phyloP scores from a whole-genome alignment of 192 early-diverging fungal species.

The Rhizoclosmatium sp. region DNA sequence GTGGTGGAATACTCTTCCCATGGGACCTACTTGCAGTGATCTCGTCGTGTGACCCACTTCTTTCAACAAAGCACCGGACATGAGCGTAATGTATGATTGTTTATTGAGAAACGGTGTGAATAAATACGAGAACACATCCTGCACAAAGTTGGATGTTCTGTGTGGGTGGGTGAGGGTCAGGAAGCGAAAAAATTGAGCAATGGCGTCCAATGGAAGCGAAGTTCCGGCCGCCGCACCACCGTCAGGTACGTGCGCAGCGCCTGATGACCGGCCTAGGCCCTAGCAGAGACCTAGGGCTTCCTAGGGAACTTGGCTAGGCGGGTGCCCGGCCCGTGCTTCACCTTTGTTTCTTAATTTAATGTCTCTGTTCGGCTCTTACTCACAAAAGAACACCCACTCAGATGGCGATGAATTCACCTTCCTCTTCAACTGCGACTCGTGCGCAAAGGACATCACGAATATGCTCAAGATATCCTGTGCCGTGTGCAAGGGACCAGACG shows the following conservation, averaged over 20 bases:
- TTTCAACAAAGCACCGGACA: too few relatives aligned
- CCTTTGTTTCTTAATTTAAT: neutral
- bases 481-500: constrained; percentile 43
- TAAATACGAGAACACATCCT: neutral
- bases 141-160: neutral
- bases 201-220: neutral
- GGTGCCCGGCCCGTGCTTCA: neutral
- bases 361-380: neutral
- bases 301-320: too few relatives aligned
- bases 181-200: neutral
- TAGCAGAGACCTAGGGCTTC: too few relatives aligned
- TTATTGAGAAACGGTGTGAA: too few relatives aligned
- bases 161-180: neutral
- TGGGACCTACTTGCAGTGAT: neutral
- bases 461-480: constrained; percentile 85
- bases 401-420: constrained; percentile 53
- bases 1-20: constrained; percentile 34
- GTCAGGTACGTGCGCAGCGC: neutral
- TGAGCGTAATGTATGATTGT: too few relatives aligned
- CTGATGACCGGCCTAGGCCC: neutral
- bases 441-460: constrained; percentile 89
- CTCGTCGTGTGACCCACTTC: neutral
- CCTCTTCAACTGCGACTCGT: constrained; percentile 81
- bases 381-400: constrained; percentile 1
- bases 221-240: neutral